phyloP scores from a whole-genome alignment of 2,329 filamentous ascomycete species.

The Epichloe aotearoae region DNA sequence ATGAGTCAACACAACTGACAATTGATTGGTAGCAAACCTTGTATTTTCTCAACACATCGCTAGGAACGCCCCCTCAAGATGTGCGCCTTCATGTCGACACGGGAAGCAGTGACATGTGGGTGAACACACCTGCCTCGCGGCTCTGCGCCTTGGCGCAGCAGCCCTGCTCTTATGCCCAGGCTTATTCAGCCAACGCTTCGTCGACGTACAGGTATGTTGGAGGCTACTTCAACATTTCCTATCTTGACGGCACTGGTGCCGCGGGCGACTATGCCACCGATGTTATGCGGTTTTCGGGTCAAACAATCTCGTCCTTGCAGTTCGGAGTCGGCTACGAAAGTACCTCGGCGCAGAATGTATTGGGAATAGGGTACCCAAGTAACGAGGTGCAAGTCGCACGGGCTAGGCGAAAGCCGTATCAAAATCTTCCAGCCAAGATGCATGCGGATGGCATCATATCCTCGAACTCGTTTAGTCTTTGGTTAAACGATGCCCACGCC shows the following conservation, averaged over 20 bases:
- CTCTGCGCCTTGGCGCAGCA: constrained; percentile 38
- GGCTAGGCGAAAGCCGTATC: constrained; percentile 40
- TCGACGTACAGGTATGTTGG: constrained; percentile 64
- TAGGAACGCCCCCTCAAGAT: constrained; percentile 48
- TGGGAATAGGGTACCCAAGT: constrained; percentile 69
- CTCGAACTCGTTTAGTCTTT: constrained; percentile 60
- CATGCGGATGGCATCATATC: constrained; percentile 45
- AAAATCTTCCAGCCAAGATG: constrained; percentile 57
- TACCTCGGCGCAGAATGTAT: constrained; percentile 53
- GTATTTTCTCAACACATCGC: constrained; percentile 48
- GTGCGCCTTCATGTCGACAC: constrained; percentile 52
- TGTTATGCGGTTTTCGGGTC: constrained; percentile 45
- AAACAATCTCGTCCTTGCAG: constrained; percentile 44
- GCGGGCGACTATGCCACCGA: constrained; percentile 71
- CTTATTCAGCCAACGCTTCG: constrained; percentile 57
- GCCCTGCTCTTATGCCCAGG: constrained; percentile 49
- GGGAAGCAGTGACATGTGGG: constrained; percentile 57
- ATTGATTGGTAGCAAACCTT: constrained; percentile 34
- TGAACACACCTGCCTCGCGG: constrained; percentile 50
- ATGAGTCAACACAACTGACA: not conserved
- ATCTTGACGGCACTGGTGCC: constrained; percentile 69
- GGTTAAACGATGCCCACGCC: constrained; percentile 59
- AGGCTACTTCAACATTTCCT: constrained; percentile 74
- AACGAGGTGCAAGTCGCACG: constrained; percentile 65
- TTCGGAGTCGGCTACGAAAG: constrained; percentile 61